These are phyloP conservation scores for Thielaviopsis musarum DNA, from an alignment of 2,329 filamentous ascomycete genomes.

Conservation along the genomic window DNA sequence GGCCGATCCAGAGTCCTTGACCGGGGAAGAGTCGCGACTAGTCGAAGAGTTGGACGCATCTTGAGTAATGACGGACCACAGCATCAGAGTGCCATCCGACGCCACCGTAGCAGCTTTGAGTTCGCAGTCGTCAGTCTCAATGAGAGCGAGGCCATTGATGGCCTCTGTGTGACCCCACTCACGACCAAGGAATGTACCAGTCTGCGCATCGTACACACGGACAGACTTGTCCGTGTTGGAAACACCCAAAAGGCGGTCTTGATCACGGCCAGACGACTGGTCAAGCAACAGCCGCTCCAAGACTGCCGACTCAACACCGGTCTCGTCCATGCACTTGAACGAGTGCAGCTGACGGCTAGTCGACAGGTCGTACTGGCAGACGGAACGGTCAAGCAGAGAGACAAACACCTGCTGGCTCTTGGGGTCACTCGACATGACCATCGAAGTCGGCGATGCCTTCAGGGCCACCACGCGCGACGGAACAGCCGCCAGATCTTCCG, in stretches of 20 bases:
- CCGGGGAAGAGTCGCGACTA: slow-evolving; percentile 37
- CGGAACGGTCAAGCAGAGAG: slow-evolving; percentile 41
- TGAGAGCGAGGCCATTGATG: slow-evolving; percentile 66
- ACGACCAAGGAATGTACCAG: slow-evolving; percentile 61
- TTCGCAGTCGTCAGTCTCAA: slow-evolving; percentile 40
- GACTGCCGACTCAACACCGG: slow-evolving; percentile 65
- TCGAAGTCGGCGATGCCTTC: slow-evolving; percentile 74
- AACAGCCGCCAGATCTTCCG: slow-evolving; percentile 56
- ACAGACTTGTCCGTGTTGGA: slow-evolving; percentile 95
- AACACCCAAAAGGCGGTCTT: slow-evolving; percentile 62
- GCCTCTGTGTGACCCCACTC: slow-evolving; percentile 95
- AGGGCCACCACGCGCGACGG: slow-evolving; percentile 62
- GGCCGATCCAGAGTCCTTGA: slow-evolving; percentile 27
- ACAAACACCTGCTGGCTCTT: slow-evolving; percentile 34
- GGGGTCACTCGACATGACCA: slow-evolving; percentile 51
- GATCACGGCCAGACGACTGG: slow-evolving; percentile 35
- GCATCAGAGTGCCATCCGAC: slow-evolving; percentile 68
- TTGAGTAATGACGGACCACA: slow-evolving; percentile 45
- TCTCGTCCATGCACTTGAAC: slow-evolving; percentile 73
- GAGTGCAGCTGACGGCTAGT: slow-evolving; percentile 52
- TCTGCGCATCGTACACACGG: slow-evolving; percentile 66
- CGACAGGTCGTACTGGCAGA: slow-evolving; percentile 44
- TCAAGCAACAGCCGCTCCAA: slow-evolving; percentile 59
- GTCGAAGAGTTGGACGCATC: slow-evolving; percentile 20
- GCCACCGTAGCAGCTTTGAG: slow-evolving; percentile 56